Percentiles rank a stretch among this genome's conserved stretches.
These are phyloP conservation scores for Wickerhamomyces strasburgensis DNA, from an alignment of 805 yeast genomes.

Conservation along the genomic window DNA sequence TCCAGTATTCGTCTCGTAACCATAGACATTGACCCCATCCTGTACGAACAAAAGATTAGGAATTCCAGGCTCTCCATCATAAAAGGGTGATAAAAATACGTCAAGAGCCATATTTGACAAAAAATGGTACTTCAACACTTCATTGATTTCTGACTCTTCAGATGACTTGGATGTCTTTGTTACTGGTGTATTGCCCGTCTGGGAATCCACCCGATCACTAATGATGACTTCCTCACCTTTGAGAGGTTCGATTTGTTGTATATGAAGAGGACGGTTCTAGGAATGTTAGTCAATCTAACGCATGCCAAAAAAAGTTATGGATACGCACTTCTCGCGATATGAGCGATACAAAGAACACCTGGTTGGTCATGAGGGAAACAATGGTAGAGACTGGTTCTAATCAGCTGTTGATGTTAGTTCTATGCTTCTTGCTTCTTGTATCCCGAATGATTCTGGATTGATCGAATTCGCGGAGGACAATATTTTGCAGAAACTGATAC, in stretches of 20 bases:
- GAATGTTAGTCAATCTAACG: not conserved
- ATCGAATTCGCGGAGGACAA: too few species aligned
- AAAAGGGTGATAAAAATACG: slow-evolving; percentile 50
- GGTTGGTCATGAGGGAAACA: not conserved
- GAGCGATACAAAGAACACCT: slow-evolving; percentile 42
- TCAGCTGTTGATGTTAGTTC: too few species aligned
- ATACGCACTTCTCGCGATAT: slow-evolving; percentile 39
- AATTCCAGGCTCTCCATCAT: slow-evolving; percentile 36
- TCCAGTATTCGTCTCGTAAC: slow-evolving; percentile 65
- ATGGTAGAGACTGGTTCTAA: too few species aligned
- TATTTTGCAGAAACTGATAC: too few species aligned
- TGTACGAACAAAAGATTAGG: slow-evolving; percentile 51
- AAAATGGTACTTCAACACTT: slow-evolving; percentile 53
- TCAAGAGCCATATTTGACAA: slow-evolving; percentile 75
- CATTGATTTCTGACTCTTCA: slow-evolving; percentile 2
- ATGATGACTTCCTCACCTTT: slow-evolving; percentile 17
- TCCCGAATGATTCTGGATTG: too few species aligned
- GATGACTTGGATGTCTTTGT: not conserved
- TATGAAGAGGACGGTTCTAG: slow-evolving; percentile 52
- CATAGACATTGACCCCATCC: slow-evolving; percentile 63
- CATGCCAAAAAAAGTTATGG: not conserved
- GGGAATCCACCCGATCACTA: slow-evolving; percentile 9
- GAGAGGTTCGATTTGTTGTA: slow-evolving; percentile 43
- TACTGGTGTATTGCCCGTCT: slow-evolving; percentile 3
- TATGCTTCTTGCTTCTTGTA: too few species aligned